These are phyloP conservation scores for Xylaria sp. DNA, from an alignment of 2,329 filamentous ascomycete genomes.

Conservation along the genomic window DNA sequence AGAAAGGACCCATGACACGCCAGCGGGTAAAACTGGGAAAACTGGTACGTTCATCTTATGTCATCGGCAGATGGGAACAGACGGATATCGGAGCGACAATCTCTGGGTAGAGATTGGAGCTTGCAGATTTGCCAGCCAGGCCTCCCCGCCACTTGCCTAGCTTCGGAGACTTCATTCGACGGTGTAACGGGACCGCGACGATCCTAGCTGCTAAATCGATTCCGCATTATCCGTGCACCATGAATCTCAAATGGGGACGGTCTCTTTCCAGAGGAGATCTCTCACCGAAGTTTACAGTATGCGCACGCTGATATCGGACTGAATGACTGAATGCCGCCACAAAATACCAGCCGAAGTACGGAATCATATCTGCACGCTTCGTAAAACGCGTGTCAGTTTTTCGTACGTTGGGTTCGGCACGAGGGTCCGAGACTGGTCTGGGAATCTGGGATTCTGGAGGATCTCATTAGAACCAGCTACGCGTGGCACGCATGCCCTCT, in stretches of 20 bases:
- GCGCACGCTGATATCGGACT: conserved; percentile 34
- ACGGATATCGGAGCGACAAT: conserved; percentile 32
- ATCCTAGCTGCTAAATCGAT: conserved; percentile 42
- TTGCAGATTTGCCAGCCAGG: conserved; percentile 41
- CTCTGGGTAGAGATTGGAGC: conserved; percentile 40
- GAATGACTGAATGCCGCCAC: conserved; percentile 34
- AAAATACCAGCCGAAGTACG: conserved; percentile 17
- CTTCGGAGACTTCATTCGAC: conserved; percentile 38
- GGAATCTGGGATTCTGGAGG: neutral
- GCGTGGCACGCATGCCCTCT: conserved; percentile 41
- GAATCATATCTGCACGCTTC: conserved; percentile 32
- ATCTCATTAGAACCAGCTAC: neutral
- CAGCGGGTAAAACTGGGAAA: conserved; percentile 15
- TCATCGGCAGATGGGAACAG: conserved; percentile 38
- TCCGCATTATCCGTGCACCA: conserved; percentile 39
- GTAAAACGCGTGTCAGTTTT: conserved; percentile 39
- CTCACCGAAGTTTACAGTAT: conserved; percentile 43
- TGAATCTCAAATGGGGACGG: conserved; percentile 24
- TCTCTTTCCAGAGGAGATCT: conserved; percentile 26
- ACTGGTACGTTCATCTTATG: conserved; percentile 32
- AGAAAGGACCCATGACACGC: neutral
- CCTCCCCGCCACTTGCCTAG: conserved; percentile 29
- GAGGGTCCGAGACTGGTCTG: conserved; percentile 35
- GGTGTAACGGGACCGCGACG: conserved; percentile 40
- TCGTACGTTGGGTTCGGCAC: conserved; percentile 40